Base-by-base conservation (phyloP, 139 green algal species). In the Chlamydomonas applanata region DNA sequence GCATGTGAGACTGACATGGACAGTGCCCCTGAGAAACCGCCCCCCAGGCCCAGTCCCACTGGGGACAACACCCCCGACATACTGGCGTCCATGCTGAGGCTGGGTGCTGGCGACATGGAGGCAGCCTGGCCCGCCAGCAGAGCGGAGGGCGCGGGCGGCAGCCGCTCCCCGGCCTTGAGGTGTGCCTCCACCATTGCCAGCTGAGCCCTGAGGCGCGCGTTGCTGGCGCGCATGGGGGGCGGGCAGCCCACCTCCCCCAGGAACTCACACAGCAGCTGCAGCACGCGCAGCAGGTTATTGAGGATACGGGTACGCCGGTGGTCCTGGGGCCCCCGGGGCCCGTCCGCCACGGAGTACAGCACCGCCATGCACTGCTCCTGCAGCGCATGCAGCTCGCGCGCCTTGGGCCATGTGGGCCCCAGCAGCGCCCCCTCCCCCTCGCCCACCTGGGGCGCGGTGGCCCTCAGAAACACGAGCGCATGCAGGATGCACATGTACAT, bases 401-500 rank as follows among this genome's bases (percentile, higher is more conserved):
- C n/a, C 0, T 65, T 63, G 3, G 79, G 79, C 74, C 74, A 85
- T 25, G 71, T 72, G 57, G 69, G 74, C 24, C 74, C 71, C 57
- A 85, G 57, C 20, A 5, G 24, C 25, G 44, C 33, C 0, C 69
- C 79, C 64, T 85, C 79, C 3, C 70, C 79, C 25, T 76, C 66
- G 49, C 59, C 2, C 46, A 86, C 67, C 80, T 86, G 80, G 4
- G 80, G 80, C 32, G 80, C 75, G 0, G 80, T 69, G 2, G 75
- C 75, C 30, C 53, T 32, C 25, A 86, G 72, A 75, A 86, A 86
- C 4, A 65, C 4, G 24, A 82, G 61, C 30, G 80, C 75, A 24
- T 86, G 75, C 9, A 72, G 68, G 1, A 71, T 66, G 67, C 80
- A 82, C 16, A 59, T 54, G 72, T 86, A 86, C 35, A 86, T 61